phyloP scores from a whole-genome alignment of 805 yeast species.

The Lipomyces mesembrius region DNA sequence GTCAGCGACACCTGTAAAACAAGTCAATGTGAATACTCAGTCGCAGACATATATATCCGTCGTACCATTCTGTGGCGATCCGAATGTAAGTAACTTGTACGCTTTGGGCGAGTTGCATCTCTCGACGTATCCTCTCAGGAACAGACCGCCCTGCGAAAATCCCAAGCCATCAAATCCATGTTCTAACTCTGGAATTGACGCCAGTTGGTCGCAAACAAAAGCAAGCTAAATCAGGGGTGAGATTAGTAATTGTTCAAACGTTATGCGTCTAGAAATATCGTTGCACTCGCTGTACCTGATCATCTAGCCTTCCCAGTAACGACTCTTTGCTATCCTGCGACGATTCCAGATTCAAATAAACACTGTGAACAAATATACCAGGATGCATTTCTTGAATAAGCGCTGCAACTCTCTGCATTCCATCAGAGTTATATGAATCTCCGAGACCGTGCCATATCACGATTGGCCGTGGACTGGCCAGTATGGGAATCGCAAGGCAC shows the following conservation, averaged over 20 bases:
- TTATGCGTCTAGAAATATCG: background rate
- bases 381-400: slow-evolving; percentile 55
- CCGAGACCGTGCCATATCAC: slow-evolving; percentile 89
- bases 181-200: slow-evolving; percentile 51
- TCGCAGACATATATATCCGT: too few relatives aligned
- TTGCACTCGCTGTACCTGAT: slow-evolving; percentile 45
- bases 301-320: slow-evolving; percentile 62
- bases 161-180: slow-evolving; percentile 76
- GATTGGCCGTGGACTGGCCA: slow-evolving; percentile 51
- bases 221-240: slow-evolving; percentile 44
- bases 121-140: slow-evolving; percentile 69
- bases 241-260: background rate
- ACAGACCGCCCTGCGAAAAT: slow-evolving; percentile 83
- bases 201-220: slow-evolving; percentile 60
- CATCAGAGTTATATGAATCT: slow-evolving; percentile 67
- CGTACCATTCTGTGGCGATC: slow-evolving; percentile 78
- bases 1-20: slow-evolving; percentile 52
- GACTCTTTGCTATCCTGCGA: slow-evolving; percentile 59
- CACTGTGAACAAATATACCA: slow-evolving; percentile 56
- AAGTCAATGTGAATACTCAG: background rate
- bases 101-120: slow-evolving; percentile 56
- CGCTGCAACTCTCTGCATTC: slow-evolving; percentile 56
- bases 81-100: slow-evolving; percentile 67
- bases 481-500: slow-evolving; percentile 4
- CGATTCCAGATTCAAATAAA: slow-evolving; percentile 57